Evolutionary conservation across 805 yeast species (phyloP).

Genomic region (Nematodospora valgi): DNA sequence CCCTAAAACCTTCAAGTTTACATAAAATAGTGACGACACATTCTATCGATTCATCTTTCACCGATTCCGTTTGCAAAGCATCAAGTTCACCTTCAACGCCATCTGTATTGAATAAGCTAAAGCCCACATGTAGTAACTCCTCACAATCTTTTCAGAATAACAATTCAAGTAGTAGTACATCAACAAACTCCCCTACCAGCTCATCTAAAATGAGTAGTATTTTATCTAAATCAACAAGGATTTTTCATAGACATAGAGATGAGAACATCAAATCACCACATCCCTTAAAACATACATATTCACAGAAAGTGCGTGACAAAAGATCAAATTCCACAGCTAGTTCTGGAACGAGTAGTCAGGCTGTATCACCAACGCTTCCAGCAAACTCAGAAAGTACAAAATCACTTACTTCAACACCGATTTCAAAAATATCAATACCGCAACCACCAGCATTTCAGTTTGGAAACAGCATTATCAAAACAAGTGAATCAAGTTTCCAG

Average conservation of each 20-base stretch:
- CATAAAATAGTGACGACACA: too few relatives aligned
- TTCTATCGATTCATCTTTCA: conserved; percentile 1
- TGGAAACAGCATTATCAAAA: conserved; percentile 5
- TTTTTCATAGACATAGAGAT: conserved; percentile 21
- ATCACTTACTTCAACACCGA: neutral
- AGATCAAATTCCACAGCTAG: conserved; percentile 3
- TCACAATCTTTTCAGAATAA: too few relatives aligned
- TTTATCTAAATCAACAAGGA: conserved; percentile 23
- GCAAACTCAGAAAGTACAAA: neutral
- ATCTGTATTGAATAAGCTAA: too few relatives aligned
- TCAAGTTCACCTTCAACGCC: too few relatives aligned
- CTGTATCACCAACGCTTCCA: conserved; percentile 18
- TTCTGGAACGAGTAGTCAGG: conserved; percentile 14
- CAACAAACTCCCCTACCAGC: neutral
- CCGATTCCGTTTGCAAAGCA: too few relatives aligned
- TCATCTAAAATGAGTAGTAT: conserved; percentile 18
- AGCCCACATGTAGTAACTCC: too few relatives aligned
- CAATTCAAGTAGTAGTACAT: neutral
- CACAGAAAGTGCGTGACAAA: conserved; percentile 11
- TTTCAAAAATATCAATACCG: neutral
- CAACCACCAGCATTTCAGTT: conserved; percentile 5
- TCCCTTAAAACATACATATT: conserved; percentile 26
- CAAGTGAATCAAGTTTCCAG: conserved; percentile 3
- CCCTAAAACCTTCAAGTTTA: too few relatives aligned
- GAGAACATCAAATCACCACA: conserved; percentile 13